phyloP scores from a whole-genome alignment of 257 asterid species.

The Thymus mandschuricus region DNA sequence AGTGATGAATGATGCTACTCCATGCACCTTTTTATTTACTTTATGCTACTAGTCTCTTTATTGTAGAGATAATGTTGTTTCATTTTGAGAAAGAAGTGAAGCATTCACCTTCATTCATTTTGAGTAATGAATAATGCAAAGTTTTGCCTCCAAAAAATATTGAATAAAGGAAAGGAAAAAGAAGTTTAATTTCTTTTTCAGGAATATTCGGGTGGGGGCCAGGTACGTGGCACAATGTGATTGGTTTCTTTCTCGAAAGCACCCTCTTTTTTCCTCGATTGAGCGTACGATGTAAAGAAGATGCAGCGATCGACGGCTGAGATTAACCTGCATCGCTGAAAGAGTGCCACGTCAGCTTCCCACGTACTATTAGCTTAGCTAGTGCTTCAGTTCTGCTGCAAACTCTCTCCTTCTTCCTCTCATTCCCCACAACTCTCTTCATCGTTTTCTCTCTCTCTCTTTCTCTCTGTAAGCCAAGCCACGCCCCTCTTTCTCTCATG shows the following conservation, averaged over 20 bases:
- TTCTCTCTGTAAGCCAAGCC: background rate
- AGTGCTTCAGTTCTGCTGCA: no score
- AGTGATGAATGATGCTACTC: background rate
- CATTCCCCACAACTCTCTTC: background rate
- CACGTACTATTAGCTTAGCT: no score
- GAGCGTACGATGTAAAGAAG: conserved; percentile 25
- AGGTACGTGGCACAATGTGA: conserved; percentile 14
- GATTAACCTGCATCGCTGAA: conserved; percentile 10
- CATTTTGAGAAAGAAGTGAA: background rate
- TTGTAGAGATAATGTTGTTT: conserved; percentile 15
- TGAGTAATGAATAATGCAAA: no score
- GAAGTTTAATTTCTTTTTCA: conserved; percentile 4
- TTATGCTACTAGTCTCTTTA: conserved; percentile 14
- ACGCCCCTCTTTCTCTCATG: conserved; percentile 6
- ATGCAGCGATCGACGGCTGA: conserved; percentile 37
- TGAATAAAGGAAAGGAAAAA: background rate
- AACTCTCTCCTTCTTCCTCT: background rate
- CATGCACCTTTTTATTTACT: background rate
- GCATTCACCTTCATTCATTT: background rate
- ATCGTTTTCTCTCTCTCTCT: no score
- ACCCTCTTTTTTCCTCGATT: background rate
- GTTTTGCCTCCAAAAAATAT: no score
- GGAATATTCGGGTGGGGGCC: conserved; percentile 4
- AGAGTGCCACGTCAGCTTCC: no score
- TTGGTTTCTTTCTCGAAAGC: background rate